Evolutionary conservation across 176 grass and related monocot species (phyloP), one percentile per base, ranked within the genome.

Genomic region (Echinochloa phyllopogon): DNA sequence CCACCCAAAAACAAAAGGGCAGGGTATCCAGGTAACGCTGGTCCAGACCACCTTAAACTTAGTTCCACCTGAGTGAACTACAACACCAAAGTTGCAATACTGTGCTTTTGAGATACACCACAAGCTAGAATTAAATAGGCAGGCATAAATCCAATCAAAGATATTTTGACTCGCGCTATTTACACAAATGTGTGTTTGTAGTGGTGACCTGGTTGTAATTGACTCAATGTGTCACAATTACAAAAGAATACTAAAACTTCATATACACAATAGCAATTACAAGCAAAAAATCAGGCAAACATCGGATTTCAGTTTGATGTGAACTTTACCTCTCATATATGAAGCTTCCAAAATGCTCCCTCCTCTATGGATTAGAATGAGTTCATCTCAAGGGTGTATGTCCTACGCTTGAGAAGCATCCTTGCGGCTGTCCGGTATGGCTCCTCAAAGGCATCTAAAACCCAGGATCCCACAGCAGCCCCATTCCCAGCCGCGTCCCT

Each of bases 371-470:
- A 62, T 92, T 82, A 98, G 86, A 98, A 98, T 27, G 93, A 98
- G 78, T 98, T 98, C 96, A 98, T 98, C 87, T 98, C 96, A 73
- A 98, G 89, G 65, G 72, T 75, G 74, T 94, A 95, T 47, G 78
- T 95, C 85, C 87, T 90, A 64, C 87, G 84, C 61, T 91, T 93
- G 68, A 98, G 72, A 56, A 98, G 96, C 85, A 94, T 78, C 69
- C 78, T 81, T 7, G 88, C 93, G 1, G 89, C 96, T 25, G 89
- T 86, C 62, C 71, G 83, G 77, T 95, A 98, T 0, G 92, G 93
- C 83, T 98, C 96, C 77, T 98, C 93, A 11, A 98, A 98, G 13
- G 93, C 89, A 75, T 94, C 84, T 40, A 86, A 87, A 52, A 98
- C 93, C 96, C 93, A 98, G 60, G 78, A 25, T 3, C 70, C 70